These are phyloP conservation scores for Phanerodontia chrysosporium DNA, from an alignment of 768 basidiomycete species.

Conservation along the genomic window DNA sequence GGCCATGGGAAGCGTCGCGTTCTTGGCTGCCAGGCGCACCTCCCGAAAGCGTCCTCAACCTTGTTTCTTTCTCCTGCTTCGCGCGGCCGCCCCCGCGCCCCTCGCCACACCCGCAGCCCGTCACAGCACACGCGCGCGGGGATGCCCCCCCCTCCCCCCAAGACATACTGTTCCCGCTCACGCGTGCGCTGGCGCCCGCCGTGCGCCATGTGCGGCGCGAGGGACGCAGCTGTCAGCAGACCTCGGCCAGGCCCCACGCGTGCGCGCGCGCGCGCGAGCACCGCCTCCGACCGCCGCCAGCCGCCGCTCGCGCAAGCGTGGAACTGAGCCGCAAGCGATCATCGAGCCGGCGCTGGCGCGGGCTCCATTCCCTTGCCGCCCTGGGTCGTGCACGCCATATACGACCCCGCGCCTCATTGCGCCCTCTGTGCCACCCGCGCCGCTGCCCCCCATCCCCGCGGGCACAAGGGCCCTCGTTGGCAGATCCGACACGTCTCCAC, in stretches of 20 bases:
- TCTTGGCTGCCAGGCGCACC: background rate
- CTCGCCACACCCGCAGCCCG: background rate
- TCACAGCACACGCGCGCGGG: background rate
- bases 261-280: too few species aligned
- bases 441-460: background rate
- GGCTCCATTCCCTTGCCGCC: background rate
- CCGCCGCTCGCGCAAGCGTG: background rate
- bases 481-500: conserved; percentile 7
- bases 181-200: background rate
- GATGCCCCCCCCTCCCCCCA: background rate
- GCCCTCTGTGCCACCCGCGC: background rate
- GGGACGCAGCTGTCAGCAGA: background rate
- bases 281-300: too few species aligned
- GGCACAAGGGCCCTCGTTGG: background rate
- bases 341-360: background rate
- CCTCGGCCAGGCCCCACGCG: background rate
- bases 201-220: background rate
- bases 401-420: too few species aligned
- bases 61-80: background rate
- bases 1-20: conserved; percentile 8
- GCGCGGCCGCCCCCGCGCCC: background rate
- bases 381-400: background rate
- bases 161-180: background rate
- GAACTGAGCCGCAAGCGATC: background rate
- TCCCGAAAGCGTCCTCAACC: background rate